phyloP scores from a whole-genome alignment of 2,329 filamentous ascomycete species.

The Diaporthe longicolla region DNA sequence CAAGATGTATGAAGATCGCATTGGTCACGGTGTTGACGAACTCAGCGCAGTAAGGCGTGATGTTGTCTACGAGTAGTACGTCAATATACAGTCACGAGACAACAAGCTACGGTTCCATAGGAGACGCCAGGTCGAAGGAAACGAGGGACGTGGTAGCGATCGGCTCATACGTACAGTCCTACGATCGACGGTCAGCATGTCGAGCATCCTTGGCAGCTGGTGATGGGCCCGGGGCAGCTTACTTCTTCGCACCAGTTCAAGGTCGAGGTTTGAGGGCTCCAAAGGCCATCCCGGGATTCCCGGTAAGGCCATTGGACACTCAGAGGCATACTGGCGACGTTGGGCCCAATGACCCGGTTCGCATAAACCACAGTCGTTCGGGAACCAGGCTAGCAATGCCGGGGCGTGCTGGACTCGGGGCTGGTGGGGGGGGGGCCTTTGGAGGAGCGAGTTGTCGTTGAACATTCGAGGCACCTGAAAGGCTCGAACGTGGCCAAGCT shows the following conservation, averaged over 20 bases:
- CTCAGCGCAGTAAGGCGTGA: slow-evolving; percentile 55
- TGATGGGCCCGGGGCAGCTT: not conserved
- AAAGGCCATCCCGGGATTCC: slow-evolving; percentile 53
- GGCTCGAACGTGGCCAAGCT: slow-evolving; percentile 25
- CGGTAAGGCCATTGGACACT: slow-evolving; percentile 53
- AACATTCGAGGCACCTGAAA: slow-evolving; percentile 21
- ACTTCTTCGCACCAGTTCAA: slow-evolving; percentile 59
- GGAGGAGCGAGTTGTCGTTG: slow-evolving; percentile 1
- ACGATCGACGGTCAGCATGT: slow-evolving; percentile 27
- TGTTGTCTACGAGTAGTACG: slow-evolving; percentile 50
- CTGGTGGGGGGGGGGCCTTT: not conserved
- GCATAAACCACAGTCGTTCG: slow-evolving; percentile 16
- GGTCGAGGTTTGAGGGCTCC: slow-evolving; percentile 55
- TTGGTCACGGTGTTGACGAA: slow-evolving; percentile 80
- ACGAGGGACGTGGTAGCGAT: not conserved
- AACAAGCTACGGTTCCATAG: not conserved
- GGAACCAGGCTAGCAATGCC: slow-evolving; percentile 13
- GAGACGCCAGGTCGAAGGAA: too few species aligned
- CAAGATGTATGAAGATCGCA: slow-evolving; percentile 83
- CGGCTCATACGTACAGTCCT: slow-evolving; percentile 23
- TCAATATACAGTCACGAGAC: slow-evolving; percentile 41
- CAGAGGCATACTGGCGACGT: slow-evolving; percentile 38
- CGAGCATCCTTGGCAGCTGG: not conserved
- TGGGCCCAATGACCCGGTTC: not conserved
- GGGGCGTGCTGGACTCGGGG: slow-evolving; percentile 10